Evolutionary conservation across 2,329 filamentous ascomycete genomes (phyloP).

Genomic region (Fusarium newnesense): DNA sequence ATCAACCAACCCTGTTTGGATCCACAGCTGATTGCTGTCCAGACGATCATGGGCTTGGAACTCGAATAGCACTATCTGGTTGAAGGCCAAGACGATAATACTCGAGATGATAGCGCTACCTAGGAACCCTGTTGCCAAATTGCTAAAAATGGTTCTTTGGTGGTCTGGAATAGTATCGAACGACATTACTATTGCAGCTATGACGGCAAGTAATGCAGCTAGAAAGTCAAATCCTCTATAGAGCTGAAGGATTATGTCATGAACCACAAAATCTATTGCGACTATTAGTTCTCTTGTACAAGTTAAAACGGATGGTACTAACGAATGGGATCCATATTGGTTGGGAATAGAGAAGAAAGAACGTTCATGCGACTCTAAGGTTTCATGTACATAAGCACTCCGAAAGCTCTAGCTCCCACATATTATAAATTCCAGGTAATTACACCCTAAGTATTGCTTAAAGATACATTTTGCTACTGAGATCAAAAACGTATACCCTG

Average conservation of each 20-base stretch:
- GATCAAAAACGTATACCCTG: background rate
- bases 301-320: background rate
- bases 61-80: background rate
- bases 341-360: background rate
- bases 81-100: background rate
- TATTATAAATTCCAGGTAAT: background rate
- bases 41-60: background rate
- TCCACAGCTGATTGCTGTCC: background rate
- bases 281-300: background rate
- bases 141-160: background rate
- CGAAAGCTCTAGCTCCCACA: background rate
- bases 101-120: background rate
- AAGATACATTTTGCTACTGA: background rate
- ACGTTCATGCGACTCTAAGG: background rate
- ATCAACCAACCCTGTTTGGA: background rate
- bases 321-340: background rate
- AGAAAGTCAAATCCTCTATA: background rate
- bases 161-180: background rate
- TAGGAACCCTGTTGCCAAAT: background rate
- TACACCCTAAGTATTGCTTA: background rate
- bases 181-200: background rate
- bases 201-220: background rate
- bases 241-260: background rate
- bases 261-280: background rate
- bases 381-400: background rate